Evolutionary conservation across 305 asterid genomes (phyloP), one percentile per base, ranked within the genome.

Genomic region (Withania somnifera): DNA sequence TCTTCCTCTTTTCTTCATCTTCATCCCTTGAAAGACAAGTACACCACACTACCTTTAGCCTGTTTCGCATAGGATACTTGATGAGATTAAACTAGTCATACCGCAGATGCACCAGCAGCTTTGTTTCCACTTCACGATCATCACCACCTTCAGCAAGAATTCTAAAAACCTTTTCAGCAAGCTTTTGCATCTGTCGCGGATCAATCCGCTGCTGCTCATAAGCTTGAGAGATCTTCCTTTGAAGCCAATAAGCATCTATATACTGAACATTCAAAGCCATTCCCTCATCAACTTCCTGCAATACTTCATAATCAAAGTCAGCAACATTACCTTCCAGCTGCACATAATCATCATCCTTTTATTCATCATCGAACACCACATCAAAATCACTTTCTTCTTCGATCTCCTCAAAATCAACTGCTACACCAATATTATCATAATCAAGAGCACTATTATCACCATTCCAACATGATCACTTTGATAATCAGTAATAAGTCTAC

Each of bases 181-280:
- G 95, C 85, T 90, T 92, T 89, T 94, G 97, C 84, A 98, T 91
- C 85, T 94, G 95, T 81, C 90, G 95, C 0, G 98, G 94, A 86
- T 96, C 98, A 79, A 94, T 94, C 81, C 92, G 89, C 79, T 93
- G 91, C 79, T 92, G 95, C 84, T 91, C 99, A 90, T 94, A 93
- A 63, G 98, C 99, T 83, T 90, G 97, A 11, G 98, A 93, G 81
- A 96, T 96, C 91, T 96, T 96, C 88, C 99, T 90, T 80, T 96
- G 97, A 86, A 96, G 98, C 98, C 98, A 94, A 83, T 94, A 96
- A 8, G 98, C 98, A 90, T 96, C 98, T 83, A 94, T 90, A 82
- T 92, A 98, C 87, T 88, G 98, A 86, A 94, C 99, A 82, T 92
- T 94, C 92, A 96, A 85, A 57, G 93, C 82, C 95, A 94, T 90